These are phyloP conservation scores for Alternaria sp. DNA, from an alignment of 2,329 filamentous ascomycete genomes.

Conservation along the genomic window DNA sequence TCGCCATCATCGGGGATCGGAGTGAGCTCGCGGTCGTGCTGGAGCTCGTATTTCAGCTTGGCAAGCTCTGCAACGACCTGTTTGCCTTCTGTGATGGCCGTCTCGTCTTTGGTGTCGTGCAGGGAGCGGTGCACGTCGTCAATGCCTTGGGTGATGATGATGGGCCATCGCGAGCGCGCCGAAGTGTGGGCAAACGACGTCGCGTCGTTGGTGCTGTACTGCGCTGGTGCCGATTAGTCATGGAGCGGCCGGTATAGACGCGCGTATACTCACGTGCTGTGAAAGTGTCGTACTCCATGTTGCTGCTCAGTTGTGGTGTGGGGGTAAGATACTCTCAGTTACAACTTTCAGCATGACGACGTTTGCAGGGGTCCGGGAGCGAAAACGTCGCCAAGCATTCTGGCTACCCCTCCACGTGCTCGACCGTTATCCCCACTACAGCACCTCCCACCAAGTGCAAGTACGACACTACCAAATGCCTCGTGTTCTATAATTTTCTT, in stretches of 20 bases:
- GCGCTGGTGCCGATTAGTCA: constrained; percentile 59
- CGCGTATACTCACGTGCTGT: constrained; percentile 13
- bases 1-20: constrained; percentile 79
- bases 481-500: too few species aligned
- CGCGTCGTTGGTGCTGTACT: constrained; percentile 79
- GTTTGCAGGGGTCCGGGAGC: background rate
- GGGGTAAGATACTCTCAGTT: background rate
- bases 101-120: constrained; percentile 63
- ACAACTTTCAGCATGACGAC: background rate
- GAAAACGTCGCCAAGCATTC: background rate
- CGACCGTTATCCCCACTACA: background rate
- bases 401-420: background rate
- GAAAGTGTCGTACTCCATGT: constrained; percentile 33
- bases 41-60: constrained; percentile 89
- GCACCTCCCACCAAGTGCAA: background rate
- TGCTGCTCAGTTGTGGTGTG: background rate
- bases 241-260: fast-evolving
- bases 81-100: constrained; percentile 81
- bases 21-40: constrained; percentile 82
- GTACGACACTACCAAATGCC: too few species aligned
- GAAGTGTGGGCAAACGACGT: constrained; percentile 88
- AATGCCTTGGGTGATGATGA: constrained; percentile 91
- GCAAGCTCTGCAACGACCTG: constrained; percentile 79
- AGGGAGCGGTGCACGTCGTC: constrained; percentile 89
- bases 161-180: constrained; percentile 86